Conservation (phyloP, 2,329 filamentous ascomycete genomes). For the Trichoderma brevicompactum region DNA sequence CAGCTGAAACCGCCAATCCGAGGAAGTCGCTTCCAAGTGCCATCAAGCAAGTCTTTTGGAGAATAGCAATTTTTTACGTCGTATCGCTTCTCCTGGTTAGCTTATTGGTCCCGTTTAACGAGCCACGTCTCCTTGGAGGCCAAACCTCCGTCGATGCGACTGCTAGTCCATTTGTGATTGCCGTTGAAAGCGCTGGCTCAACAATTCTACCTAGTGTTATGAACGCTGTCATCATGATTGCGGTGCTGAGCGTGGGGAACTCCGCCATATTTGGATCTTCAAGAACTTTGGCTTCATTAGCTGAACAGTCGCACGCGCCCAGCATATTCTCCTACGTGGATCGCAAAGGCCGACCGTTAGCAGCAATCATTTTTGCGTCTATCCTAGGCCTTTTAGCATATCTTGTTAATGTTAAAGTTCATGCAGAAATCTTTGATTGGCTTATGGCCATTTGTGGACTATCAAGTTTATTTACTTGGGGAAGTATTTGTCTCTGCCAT, state of each 20-base stretch:
- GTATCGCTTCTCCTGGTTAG: slow-evolving; percentile 16
- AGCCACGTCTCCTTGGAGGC: background rate
- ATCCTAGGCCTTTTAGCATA: slow-evolving; percentile 10
- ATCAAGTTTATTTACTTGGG: slow-evolving; percentile 12
- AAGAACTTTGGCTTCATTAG: slow-evolving; percentile 5
- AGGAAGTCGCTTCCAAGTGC: slow-evolving; percentile 12
- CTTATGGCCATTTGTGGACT: slow-evolving; percentile 9
- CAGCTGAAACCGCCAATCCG: slow-evolving; percentile 13
- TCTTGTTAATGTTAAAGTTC: slow-evolving; percentile 5
- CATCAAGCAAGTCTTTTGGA: slow-evolving; percentile 21
- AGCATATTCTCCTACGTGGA: slow-evolving; percentile 20
- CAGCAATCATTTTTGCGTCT: background rate
- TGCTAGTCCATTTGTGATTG: slow-evolving; percentile 8
- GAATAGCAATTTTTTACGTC: slow-evolving; percentile 11
- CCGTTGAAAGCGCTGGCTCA: slow-evolving; percentile 9
- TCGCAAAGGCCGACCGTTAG: slow-evolving; percentile 4
- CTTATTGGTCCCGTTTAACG: slow-evolving; percentile 3
- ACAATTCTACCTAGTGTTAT: slow-evolving; percentile 17
- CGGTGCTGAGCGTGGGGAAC: slow-evolving; percentile 14
- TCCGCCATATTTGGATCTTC: slow-evolving; percentile 13
- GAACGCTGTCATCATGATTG: slow-evolving; percentile 15
- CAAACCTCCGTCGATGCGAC: background rate
- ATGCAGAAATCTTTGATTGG: slow-evolving; percentile 17
- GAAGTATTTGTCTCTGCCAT: slow-evolving; percentile 18
- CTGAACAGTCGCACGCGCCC: slow-evolving; percentile 14